Evolutionary conservation across 1,284 basidiomycete genomes (phyloP).

Genomic region (Rhodofomes roseus): DNA sequence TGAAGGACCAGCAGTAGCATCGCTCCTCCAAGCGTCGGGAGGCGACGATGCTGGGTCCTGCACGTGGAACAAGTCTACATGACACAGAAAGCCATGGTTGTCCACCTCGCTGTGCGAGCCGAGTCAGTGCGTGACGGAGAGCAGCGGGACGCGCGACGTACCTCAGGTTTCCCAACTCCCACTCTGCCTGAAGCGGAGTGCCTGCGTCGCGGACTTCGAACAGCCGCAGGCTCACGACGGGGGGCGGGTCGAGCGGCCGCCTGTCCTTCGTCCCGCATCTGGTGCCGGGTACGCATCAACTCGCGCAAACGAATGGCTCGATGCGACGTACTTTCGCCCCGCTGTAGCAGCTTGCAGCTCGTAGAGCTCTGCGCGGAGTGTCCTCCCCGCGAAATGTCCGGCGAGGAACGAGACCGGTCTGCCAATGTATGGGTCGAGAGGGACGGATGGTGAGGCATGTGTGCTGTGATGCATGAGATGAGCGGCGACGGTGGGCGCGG

Average conservation of each 20-base stretch:
- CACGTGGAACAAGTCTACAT: conserved; percentile 46
- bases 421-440: not conserved
- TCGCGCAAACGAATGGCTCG: not conserved
- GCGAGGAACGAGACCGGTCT: not conserved
- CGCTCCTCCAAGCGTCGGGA: no score
- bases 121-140: not conserved
- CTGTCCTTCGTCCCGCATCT: conserved; percentile 33
- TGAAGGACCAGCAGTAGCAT: no score
- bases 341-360: conserved; percentile 6
- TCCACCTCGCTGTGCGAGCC: conserved; percentile 35
- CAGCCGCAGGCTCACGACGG: conserved; percentile 31
- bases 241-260: conserved; percentile 35
- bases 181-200: conserved; percentile 16
- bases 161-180: not conserved
- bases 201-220: conserved; percentile 21
- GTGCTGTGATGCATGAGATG: not conserved
- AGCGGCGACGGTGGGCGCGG: not conserved
- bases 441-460: not conserved
- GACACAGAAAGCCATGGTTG: conserved; percentile 53
- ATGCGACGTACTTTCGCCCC: conserved; percentile 3
- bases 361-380: conserved; percentile 1
- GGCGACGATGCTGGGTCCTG: no score
- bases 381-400: conserved; percentile 1
- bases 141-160: not conserved
- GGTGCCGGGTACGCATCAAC: not conserved